Evolutionary conservation across 2,329 filamentous ascomycete species (phyloP), one percentile per base, ranked within the genome.

Genomic region (Capronia americana): DNA sequence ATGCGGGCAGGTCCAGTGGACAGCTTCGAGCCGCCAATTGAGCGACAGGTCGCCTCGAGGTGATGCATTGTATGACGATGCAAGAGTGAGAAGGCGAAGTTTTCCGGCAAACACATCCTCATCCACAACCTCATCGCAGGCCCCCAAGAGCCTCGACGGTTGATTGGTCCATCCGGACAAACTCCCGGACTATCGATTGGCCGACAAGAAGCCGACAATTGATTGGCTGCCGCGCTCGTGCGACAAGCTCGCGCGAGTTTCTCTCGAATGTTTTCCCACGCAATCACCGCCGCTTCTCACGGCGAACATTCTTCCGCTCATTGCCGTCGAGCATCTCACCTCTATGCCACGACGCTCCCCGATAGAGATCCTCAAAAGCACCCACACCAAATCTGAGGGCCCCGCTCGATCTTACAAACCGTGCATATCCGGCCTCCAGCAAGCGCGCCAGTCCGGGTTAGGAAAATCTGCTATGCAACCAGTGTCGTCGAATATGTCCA

Each of bases 401-500:
- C 20, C n/a, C 32, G 12, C 32, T 30, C 30, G n/a, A 32, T 51
- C 54, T 64, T 34, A 64, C 61, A 30, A 58, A 64, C 48, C 46
- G 6, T 64, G 61, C 61, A 64, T 64, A 32, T 4, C 17, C 38
- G 17, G 38, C 5, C 17, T 8, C 3, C 38, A 8, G 17, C 17
- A 26, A 17, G 4, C 24, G 12, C 11, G 28, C n/a, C 53, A 28
- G 30, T n/a, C 53, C 48, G n/a, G 32, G 5, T 61, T 54, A 61
- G 58, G 58, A 44, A 54, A 61, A 44, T 30, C 30, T 61, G 23
- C 58, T 44, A 7, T 26, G 57, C 57, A 54, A 53, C 17, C 28
- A 53, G 44, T 64, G 24, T 64, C 54, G 61, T 59, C 55, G 54
- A 64, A 58, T 53, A 55, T 58, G 41, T 24, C 61, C 44, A 28